Base-by-base conservation (phyloP, 106 monocot genomes). In the Dendrobium chrysotoxum region DNA sequence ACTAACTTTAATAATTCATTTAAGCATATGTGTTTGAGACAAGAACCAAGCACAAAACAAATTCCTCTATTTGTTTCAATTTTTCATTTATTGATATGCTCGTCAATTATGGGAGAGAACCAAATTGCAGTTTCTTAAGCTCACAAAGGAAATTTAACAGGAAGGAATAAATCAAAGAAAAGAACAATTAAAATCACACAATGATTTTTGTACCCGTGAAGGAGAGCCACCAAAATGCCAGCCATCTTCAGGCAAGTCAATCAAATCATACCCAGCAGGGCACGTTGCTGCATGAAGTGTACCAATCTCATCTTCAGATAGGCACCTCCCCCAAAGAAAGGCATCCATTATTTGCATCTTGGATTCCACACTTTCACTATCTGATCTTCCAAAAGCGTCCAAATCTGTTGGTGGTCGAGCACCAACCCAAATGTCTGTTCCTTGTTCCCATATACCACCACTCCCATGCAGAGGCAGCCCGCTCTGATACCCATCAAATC, bases 301-400 rank as follows among this genome's bases (percentile, higher is more conserved):
- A 84, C 79, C 82, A 71, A 98, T 88, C 84, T 98, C 98, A 91
- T 98, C 98, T 81, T 98, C 98, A 47, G 86, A 87, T 77, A 98
- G 80, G 75, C 92, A 95, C 53, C 88, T 89, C 55, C 91, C 97
- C 98, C 98, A 98, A 74, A 98, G 79, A 53, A 95, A 95, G 71
- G 87, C 94, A 91, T 98, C 98, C 98, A 98, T 98, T 76, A 98
- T 83, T 79, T 98, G 98, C 94, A 98, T 95, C 80, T 98, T 98
- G 75, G 90, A 89, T 77, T 92, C 98, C 28, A 80, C 83, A 81
- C 89, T 89, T 87, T 98, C 98, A 80, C 94, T 95, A 64, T 98
- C 98, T 53, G 98, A 98, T 66, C 98, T 89, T 54, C 98, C 98
- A 86, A 98, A 98, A 75, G 95, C 98, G 87, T 98, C 98, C 79